A percentile compares a stretch with the other conserved stretches of the same genome.
Evolutionary conservation across 2,329 filamentous ascomycete genomes (phyloP).

Genomic region (Aspergillus intermedius): DNA sequence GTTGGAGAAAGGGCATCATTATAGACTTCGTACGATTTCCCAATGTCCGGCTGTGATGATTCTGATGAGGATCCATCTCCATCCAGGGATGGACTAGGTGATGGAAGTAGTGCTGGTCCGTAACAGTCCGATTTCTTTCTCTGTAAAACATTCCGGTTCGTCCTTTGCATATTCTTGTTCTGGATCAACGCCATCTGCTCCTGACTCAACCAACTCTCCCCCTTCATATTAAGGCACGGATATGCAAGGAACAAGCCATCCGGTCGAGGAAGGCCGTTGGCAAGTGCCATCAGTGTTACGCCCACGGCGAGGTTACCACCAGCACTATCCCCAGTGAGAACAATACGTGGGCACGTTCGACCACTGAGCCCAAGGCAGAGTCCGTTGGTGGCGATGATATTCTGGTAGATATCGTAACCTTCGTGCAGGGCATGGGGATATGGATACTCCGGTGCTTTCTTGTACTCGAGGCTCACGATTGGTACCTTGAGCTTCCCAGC

Average conservation of each 20-base stretch:
- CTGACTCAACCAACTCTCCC: slow-evolving; percentile 98
- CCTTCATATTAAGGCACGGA: slow-evolving; percentile 90
- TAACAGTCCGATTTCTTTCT: slow-evolving; percentile 87
- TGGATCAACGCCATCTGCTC: slow-evolving; percentile 94
- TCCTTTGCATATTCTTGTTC: slow-evolving; percentile 69
- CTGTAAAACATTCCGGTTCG: slow-evolving; percentile 69
- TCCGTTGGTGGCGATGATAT: slow-evolving; percentile 64
- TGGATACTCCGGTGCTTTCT: slow-evolving; percentile 75
- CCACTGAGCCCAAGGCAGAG: slow-evolving; percentile 70
- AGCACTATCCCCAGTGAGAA: slow-evolving; percentile 73
- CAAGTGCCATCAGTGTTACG: slow-evolving; percentile 79
- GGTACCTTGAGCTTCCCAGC: slow-evolving; percentile 83
- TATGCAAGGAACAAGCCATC: slow-evolving; percentile 82
- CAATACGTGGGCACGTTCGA: slow-evolving; percentile 56
- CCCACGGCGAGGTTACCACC: slow-evolving; percentile 76
- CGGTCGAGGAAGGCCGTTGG: slow-evolving; percentile 56
- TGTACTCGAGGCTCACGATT: slow-evolving; percentile 84
- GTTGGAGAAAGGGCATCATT: not conserved
- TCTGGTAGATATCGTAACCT: slow-evolving; percentile 78
- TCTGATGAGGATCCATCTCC: not conserved
- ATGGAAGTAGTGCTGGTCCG: slow-evolving; percentile 64
- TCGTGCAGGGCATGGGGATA: slow-evolving; percentile 83
- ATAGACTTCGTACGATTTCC: not conserved
- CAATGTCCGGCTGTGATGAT: not conserved
- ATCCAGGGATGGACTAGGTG: slow-evolving; percentile 69